Percentiles rank a stretch among this genome's conserved stretches.
Evolutionary conservation across 805 yeast species (phyloP).

Genomic region (Kuraishia ogatae): DNA sequence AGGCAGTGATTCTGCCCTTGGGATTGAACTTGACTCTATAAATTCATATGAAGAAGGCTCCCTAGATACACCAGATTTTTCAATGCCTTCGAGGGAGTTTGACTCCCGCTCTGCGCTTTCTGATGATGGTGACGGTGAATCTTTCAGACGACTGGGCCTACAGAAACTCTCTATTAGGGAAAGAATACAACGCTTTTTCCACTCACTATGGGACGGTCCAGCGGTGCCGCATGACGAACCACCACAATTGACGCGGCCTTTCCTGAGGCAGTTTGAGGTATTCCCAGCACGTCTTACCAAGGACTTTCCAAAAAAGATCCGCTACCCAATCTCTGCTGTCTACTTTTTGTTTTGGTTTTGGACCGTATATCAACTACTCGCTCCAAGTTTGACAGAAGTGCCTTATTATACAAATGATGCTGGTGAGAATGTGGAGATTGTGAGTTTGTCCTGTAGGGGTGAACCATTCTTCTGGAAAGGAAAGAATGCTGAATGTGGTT

Average conservation of each 20-base stretch:
- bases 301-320: slow-evolving; percentile 17
- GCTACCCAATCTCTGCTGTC: slow-evolving; percentile 21
- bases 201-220: slow-evolving; percentile 47
- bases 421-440: slow-evolving; percentile 20
- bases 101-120: background rate
- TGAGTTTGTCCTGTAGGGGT: slow-evolving; percentile 40
- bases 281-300: slow-evolving; percentile 30
- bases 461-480: slow-evolving; percentile 60
- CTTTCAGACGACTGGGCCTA: background rate
- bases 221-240: slow-evolving; percentile 34
- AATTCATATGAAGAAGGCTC: background rate
- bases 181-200: background rate
- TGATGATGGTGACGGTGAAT: background rate
- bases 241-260: slow-evolving; percentile 25
- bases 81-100: background rate
- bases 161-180: background rate
- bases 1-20: background rate
- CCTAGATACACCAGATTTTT: background rate
- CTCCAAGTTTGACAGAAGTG: slow-evolving; percentile 36
- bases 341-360: slow-evolving; percentile 42
- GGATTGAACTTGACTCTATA: background rate
- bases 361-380: slow-evolving; percentile 25
- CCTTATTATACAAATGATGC: slow-evolving; percentile 23
- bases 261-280: slow-evolving; percentile 26
- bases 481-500: slow-evolving; percentile 68